These are phyloP conservation scores for Botrytis medusae DNA, from an alignment of 2,329 filamentous ascomycete genomes.

Conservation along the genomic window DNA sequence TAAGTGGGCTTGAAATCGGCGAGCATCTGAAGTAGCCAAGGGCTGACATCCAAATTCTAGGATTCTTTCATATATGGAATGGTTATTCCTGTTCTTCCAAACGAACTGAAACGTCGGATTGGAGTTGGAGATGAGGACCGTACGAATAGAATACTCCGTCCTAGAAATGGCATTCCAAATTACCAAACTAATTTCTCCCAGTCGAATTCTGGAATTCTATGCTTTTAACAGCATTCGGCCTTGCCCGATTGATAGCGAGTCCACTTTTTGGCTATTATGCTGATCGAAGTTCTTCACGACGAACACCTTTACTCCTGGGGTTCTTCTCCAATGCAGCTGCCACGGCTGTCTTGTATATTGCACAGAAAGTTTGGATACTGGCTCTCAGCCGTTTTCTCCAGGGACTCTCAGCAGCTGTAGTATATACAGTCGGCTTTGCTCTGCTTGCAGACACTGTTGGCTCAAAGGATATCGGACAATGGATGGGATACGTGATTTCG, in stretches of 20 bases:
- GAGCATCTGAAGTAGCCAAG: not conserved
- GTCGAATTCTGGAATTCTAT: constrained; percentile 71
- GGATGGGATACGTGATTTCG: constrained; percentile 60
- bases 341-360: constrained; percentile 64
- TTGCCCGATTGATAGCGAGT: constrained; percentile 58
- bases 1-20: not conserved
- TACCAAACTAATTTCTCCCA: constrained; percentile 32
- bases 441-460: constrained; percentile 68
- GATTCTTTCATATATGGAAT: constrained; percentile 62
- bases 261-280: constrained; percentile 41
- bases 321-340: constrained; percentile 41
- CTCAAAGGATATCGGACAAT: constrained; percentile 57
- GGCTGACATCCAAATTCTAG: constrained; percentile 18
- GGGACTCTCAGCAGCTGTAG: constrained; percentile 58
- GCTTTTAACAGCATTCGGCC: constrained; percentile 67
- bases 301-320: constrained; percentile 61
- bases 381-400: constrained; percentile 22
- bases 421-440: constrained; percentile 71
- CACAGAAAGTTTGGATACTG: constrained; percentile 6
- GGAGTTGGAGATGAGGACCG: constrained; percentile 46
- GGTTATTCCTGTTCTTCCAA: constrained; percentile 65
- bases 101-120: constrained; percentile 57
- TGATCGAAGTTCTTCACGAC: constrained; percentile 61
- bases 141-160: not conserved
- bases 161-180: not conserved